A percentile compares a stretch with the other conserved stretches of the same genome.
These are phyloP conservation scores for Kazachstania sp. DNA, from an alignment of 1,139 yeast species.

Conservation along the genomic window DNA sequence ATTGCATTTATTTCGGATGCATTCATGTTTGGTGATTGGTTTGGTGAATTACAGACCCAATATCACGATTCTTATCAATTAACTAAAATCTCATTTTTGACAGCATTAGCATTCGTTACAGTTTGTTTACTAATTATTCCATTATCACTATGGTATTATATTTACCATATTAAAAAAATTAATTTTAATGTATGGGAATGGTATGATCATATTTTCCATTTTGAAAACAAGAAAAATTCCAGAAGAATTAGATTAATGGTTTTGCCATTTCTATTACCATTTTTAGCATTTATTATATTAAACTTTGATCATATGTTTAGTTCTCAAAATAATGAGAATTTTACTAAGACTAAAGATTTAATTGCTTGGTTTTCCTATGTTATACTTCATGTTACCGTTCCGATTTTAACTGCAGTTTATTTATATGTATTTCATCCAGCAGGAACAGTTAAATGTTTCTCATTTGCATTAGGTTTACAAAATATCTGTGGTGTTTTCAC, in stretches of 20 bases:
- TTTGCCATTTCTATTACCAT: constrained; percentile 22
- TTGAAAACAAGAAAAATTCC: constrained; percentile 13
- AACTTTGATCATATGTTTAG: constrained; percentile 37
- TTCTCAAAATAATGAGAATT: constrained; percentile 25
- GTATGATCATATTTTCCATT: constrained; percentile 21
- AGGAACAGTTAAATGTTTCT: constrained; percentile 46
- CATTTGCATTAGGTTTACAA: constrained; percentile 48
- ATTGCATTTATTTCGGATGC: constrained; percentile 24
- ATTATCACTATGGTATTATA: constrained; percentile 19
- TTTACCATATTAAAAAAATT: constrained; percentile 17
- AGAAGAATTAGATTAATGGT: constrained; percentile 12
- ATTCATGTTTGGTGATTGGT: constrained; percentile 28
- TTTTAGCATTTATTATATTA: constrained; percentile 17
- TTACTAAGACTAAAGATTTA: constrained; percentile 40
- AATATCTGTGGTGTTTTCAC: constrained; percentile 53
- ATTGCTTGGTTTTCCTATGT: constrained; percentile 56
- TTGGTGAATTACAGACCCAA: constrained; percentile 21
- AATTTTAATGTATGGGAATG: constrained; percentile 20
- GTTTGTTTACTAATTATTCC: constrained; percentile 17
- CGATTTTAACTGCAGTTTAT: constrained; percentile 55
- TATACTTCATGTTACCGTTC: constrained; percentile 49
- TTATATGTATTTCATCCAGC: constrained; percentile 61
- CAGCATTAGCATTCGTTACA: constrained; percentile 12
- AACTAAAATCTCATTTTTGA: constrained; percentile 8
- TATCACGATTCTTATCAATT: constrained; percentile 1